phyloP scores from a whole-genome alignment of 2,329 filamentous ascomycete species.

The Trichophyton verrucosum region DNA sequence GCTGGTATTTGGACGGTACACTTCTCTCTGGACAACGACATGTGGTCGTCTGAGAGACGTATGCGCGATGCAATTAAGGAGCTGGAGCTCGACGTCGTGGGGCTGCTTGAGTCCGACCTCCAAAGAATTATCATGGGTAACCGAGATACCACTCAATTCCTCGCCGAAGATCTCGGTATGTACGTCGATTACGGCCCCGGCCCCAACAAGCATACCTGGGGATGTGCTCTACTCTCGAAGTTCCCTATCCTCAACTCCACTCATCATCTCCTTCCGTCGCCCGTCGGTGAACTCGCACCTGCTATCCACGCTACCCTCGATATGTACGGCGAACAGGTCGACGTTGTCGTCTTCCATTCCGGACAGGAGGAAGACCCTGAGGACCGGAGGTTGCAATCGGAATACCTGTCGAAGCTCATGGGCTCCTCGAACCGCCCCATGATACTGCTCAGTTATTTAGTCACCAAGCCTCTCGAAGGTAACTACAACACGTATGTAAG shows the following conservation, averaged over 20 bases:
- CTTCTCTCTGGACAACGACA: constrained; percentile 94
- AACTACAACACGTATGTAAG: constrained; percentile 97
- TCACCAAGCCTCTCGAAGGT: constrained; percentile 76
- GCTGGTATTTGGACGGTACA: constrained; percentile 98
- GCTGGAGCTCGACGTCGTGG: constrained; percentile 91
- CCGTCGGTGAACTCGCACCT: constrained; percentile 86
- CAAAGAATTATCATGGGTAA: constrained; percentile 99
- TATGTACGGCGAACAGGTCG: constrained; percentile 76
- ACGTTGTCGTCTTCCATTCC: constrained; percentile 97
- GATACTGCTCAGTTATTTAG: constrained; percentile 81
- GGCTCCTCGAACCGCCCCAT: constrained; percentile 64
- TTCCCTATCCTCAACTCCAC: constrained; percentile 97
- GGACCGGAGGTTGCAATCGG: constrained; percentile 71
- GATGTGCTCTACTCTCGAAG: constrained; percentile 80
- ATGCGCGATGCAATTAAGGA: constrained; percentile 87
- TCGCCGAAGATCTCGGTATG: constrained; percentile 95
- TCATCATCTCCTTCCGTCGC: constrained; percentile 85
- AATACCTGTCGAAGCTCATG: constrained; percentile 84
- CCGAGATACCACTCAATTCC: constrained; percentile 84
- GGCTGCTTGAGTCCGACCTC: constrained; percentile 82
- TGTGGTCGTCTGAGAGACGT: constrained; percentile 94
- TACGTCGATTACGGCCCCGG: constrained; percentile 96
- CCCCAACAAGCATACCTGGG: constrained; percentile 99
- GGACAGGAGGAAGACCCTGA: constrained; percentile 94
- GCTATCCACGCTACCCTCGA: constrained; percentile 95